Base-by-base conservation (phyloP, 768 basidiomycete species). In the Tephrocybe sp. region DNA sequence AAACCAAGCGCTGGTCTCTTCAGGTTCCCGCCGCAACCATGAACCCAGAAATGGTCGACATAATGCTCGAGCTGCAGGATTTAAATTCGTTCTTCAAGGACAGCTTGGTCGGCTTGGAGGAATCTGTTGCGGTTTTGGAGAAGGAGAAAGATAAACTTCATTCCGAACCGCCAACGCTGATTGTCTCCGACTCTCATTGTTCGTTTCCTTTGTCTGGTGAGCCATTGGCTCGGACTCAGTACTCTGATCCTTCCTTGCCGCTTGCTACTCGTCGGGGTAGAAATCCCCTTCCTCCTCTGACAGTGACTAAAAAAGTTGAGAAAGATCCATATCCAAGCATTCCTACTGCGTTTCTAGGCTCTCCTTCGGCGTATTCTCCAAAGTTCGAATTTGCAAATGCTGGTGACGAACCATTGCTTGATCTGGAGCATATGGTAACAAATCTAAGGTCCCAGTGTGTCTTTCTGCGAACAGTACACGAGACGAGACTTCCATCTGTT, bases 391-490 rank as follows among this genome's bases (percentile, higher is more conserved):
- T 56, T 50, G 58, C 58, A 19, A 54, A 52, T 35, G 44, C 57
- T 36, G 36, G 43, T n/a, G 55, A 60, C 25, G 60, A 59, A 15
- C 60, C 61, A 44, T 59, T 63, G 15, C 58, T 75, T 51, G 60
- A 65, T 52, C 60, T 76, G 12, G 64, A 72, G 52, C 71, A 74
- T 24, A 78, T 78, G 77, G 68, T 78, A 15, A 63, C 59, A n/a
- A 73, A 65, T 49, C 67, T 78, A 41, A 68, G 74, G 37, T 61
- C 66, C 9, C 68, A 74, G 53, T 76, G 74, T 51, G 59, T 61
- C 38, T 61, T 60, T 15, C 52, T 63, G 22, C 47, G 54, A n/a
- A 31, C 47, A 37, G 45, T 41, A 31, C 44, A 50, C 35, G 40
- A 40, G 42, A 30, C 42, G 27, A 39, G 44, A 19, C 16, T 22